Base-by-base conservation (phyloP, 2,329 filamentous ascomycete genomes). In the Pestalotiopsis sp. region DNA sequence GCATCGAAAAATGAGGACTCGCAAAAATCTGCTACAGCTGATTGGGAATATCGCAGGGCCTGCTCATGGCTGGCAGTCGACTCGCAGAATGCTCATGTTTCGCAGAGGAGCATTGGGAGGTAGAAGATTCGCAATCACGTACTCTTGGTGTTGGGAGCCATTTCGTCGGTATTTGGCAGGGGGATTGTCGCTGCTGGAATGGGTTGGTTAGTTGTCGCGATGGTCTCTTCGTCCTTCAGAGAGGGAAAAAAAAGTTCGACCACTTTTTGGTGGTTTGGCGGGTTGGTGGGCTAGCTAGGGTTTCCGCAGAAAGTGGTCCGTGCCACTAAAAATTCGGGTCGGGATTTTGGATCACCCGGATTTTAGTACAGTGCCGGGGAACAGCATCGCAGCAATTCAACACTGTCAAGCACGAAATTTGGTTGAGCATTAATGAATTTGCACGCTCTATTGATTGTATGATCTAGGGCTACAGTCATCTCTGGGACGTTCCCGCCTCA, bases 111-210 rank as follows among this genome's bases (percentile, higher is more conserved):
- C 59, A 38, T 62, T 17, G n/a, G 12, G 45, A 52, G 45, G n/a
- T 52, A 20, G 14, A 25, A 62, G 17, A n/a, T n/a, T 61, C 59
- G 27, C 27, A 31, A 45, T 78, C 74, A 77, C 81, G 78, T 85
- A 85, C 83, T 83, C 84, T 86, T 85, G 71, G 79, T 83, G 84
- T 86, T 85, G 71, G 79, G 74, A 74, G 75, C 80, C 81, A 83
- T 83, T 76, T 68, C 77, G 75, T 76, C 69, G 72, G 31, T 69
- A 66, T 70, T 36, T 73, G 70, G 69, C 61, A 74, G 76, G 45
- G 65, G 67, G 70, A 65, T 67, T 69, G 67, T 69, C 70, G 69
- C 69, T 68, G 67, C 39, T 41, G 59, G 31, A 56, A 59, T 67
- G 67, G 65, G 62, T 63, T 67, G 38, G 49, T 69, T 31, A 69